These are phyloP conservation scores for Pythium grandisporangium DNA, from an alignment of 352 stramenopile species.

Conservation along the genomic window DNA sequence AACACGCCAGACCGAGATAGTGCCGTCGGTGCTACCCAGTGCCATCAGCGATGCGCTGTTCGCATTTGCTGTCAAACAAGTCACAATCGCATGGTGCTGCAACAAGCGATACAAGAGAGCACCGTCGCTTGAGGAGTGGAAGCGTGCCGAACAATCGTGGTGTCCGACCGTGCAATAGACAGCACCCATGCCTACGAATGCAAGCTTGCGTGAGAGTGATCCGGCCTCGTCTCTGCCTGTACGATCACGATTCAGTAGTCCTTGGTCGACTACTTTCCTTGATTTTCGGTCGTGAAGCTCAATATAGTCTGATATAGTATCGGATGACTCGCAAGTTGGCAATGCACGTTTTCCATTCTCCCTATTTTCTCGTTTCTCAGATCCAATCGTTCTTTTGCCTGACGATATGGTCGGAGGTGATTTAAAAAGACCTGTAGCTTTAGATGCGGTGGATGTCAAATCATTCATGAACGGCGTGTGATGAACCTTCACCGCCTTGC, in stretches of 20 bases:
- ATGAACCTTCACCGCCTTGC: conserved; percentile 39
- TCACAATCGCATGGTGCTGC: conserved; percentile 64
- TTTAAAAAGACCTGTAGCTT: conserved; percentile 36
- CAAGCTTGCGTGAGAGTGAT: conserved; percentile 22
- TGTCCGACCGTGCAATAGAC: conserved; percentile 60
- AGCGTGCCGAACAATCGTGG: conserved; percentile 68
- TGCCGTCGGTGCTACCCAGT: conserved; percentile 56
- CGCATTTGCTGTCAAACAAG: conserved; percentile 41
- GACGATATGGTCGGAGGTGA: neutral
- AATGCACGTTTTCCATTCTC: too few relatives aligned
- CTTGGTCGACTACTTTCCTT: conserved; percentile 38
- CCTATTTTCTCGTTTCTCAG: too few relatives aligned
- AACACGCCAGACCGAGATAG: conserved; percentile 76
- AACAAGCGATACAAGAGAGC: conserved; percentile 59
- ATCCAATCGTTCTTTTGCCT: neutral
- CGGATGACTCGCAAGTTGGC: conserved; percentile 7
- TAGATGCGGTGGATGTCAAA: conserved; percentile 25
- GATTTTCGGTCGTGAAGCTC: conserved; percentile 65
- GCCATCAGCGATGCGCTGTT: conserved; percentile 36
- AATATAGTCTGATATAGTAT: conserved; percentile 28
- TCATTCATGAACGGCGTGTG: conserved; percentile 39
- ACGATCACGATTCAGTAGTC: too few relatives aligned
- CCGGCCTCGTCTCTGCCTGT: too few relatives aligned
- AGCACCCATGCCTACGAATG: conserved; percentile 42
- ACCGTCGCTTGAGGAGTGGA: conserved; percentile 63